phyloP scores from a whole-genome alignment of 2,329 filamentous ascomycete species.

The Ophiocordyceps camponoti-saundersi region DNA sequence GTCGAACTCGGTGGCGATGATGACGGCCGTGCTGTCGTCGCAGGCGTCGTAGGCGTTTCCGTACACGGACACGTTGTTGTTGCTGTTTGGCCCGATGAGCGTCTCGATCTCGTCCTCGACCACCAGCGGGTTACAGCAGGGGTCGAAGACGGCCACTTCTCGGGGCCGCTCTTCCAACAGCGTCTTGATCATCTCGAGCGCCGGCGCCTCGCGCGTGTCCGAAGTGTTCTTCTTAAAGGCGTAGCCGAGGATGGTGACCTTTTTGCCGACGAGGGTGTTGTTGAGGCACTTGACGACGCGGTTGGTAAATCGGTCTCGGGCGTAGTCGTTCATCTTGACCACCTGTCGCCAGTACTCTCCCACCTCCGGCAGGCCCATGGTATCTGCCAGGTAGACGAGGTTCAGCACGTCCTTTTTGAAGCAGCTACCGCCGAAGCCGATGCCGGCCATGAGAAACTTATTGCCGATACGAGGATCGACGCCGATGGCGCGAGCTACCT shows the following conservation, averaged over 20 bases:
- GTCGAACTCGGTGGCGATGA: constrained; percentile 39
- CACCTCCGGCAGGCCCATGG: constrained; percentile 51
- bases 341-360: constrained; percentile 62
- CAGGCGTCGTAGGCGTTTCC: constrained; percentile 32
- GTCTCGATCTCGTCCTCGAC: constrained; percentile 31
- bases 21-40: constrained; percentile 27
- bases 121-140: constrained; percentile 35
- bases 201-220: constrained; percentile 56
- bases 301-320: constrained; percentile 49
- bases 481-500: constrained; percentile 51
- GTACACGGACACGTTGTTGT: constrained; percentile 29
- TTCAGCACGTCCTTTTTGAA: constrained; percentile 69
- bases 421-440: constrained; percentile 67
- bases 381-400: constrained; percentile 57
- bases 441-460: constrained; percentile 56
- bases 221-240: constrained; percentile 69
- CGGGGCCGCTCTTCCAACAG: constrained; percentile 46
- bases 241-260: constrained; percentile 56
- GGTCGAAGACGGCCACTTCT: constrained; percentile 54
- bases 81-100: constrained; percentile 20
- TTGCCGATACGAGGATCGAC: constrained; percentile 55
- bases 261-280: constrained; percentile 53
- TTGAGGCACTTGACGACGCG: constrained; percentile 50
- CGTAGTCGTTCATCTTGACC: constrained; percentile 61
- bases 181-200: constrained; percentile 48